Conservation (phyloP, 2,329 filamentous ascomycete genomes). For the Ceratocystis cacaofunesta region DNA sequence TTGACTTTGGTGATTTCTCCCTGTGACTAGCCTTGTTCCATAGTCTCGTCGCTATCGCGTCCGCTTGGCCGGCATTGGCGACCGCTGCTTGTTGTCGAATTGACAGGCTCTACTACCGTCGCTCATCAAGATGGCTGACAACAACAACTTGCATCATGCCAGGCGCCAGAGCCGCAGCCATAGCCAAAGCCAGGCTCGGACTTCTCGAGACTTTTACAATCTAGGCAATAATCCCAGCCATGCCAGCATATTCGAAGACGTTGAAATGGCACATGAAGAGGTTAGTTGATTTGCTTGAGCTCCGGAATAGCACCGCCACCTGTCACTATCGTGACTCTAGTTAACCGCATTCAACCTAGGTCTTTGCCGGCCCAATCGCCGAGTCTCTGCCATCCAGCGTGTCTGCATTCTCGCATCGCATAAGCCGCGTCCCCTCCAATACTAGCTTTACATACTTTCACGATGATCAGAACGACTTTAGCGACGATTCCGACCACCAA, state of each 20-base stretch:
- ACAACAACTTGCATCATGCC: background rate
- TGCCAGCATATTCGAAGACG: slow-evolving; percentile 75
- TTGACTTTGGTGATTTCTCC: too few species aligned
- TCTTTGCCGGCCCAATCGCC: slow-evolving; percentile 83
- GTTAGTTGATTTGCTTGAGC: slow-evolving; percentile 29
- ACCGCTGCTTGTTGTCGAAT: background rate
- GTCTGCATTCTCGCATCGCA: slow-evolving; percentile 79
- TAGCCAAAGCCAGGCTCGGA: background rate
- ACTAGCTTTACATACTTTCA: slow-evolving; percentile 85
- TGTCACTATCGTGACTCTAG: background rate
- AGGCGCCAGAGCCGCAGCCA: background rate
- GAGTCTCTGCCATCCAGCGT: slow-evolving; percentile 92
- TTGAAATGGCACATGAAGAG: slow-evolving; percentile 98
- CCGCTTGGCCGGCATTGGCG: background rate
- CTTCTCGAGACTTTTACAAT: slow-evolving; percentile 4
- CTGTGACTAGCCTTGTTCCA: too few species aligned
- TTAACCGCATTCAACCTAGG: slow-evolving; percentile 25
- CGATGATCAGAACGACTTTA: slow-evolving; percentile 44
- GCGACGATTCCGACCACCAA: slow-evolving; percentile 24
- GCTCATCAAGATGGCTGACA: background rate
- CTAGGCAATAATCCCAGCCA: slow-evolving; percentile 47
- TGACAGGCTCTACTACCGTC: background rate
- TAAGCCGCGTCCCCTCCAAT: slow-evolving; percentile 65
- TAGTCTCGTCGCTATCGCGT: too few species aligned
- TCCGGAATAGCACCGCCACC: too few species aligned